Evolutionary conservation across 179 eudicot species (phyloP).

Genomic region (Beta macrorhiza): DNA sequence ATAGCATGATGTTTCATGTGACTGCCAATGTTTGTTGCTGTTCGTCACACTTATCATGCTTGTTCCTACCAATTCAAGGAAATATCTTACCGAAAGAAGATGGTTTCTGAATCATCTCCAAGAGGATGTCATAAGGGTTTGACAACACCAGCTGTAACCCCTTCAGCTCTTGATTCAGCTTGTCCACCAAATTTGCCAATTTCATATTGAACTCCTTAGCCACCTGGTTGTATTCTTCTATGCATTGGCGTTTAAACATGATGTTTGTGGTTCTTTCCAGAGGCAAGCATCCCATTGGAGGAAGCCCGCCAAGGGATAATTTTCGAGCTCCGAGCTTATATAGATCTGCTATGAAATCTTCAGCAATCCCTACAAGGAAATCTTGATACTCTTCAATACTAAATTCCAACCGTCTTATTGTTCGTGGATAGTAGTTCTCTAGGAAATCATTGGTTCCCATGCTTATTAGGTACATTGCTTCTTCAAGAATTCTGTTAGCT

Average conservation of each 20-base stretch:
- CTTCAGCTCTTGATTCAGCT: conserved; percentile 39
- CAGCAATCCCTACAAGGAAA: conserved; percentile 48
- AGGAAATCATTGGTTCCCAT: conserved; percentile 77
- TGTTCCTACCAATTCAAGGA: conserved; percentile 5
- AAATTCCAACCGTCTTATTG: conserved; percentile 37
- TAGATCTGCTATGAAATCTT: conserved; percentile 38
- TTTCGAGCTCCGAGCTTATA: conserved; percentile 65
- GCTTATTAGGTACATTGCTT: conserved; percentile 62
- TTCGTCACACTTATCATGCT: conserved; percentile 28
- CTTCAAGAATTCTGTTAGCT: conserved; percentile 37
- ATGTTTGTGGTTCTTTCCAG: conserved; percentile 57
- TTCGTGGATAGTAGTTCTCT: conserved; percentile 56
- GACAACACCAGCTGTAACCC: conserved; percentile 54
- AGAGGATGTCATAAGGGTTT: conserved; percentile 45
- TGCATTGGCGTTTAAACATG: conserved; percentile 38
- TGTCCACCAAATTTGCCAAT: conserved; percentile 38
- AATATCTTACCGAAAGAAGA: conserved; percentile 46
- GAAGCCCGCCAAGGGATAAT: conserved; percentile 59
- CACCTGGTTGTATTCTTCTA: conserved; percentile 50
- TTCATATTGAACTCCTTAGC: conserved; percentile 54
- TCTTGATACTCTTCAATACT: conserved; percentile 48
- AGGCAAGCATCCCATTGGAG: conserved; percentile 83
- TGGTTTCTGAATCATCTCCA: conserved; percentile 51
- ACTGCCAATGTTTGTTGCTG: conserved; percentile 17
- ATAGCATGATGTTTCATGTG: conserved; percentile 27